Evolutionary conservation across 179 eudicot genomes (phyloP).

Genomic region (Patellifolia procumbens): DNA sequence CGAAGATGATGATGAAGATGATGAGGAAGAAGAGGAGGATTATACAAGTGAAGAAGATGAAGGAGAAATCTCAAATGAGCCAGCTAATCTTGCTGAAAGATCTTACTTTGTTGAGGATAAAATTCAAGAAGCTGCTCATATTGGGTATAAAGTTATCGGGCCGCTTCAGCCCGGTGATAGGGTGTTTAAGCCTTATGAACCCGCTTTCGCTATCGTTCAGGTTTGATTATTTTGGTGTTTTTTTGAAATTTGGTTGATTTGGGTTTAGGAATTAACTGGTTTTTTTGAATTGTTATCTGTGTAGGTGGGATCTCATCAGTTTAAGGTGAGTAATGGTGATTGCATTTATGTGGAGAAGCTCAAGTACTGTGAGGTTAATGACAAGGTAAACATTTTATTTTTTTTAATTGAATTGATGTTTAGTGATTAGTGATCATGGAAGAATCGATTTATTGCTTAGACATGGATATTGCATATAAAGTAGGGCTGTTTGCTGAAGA

Average conservation of each 20-base stretch:
- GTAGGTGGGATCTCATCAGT: conserved; percentile 96
- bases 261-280: neutral
- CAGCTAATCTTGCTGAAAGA: conserved; percentile 38
- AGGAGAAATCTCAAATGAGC: conserved; percentile 35
- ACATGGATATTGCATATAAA: neutral
- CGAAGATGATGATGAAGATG: conserved; percentile 25
- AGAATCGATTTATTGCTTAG: neutral
- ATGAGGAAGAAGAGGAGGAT: conserved; percentile 27
- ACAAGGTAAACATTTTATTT: conserved; percentile 54
- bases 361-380: conserved; percentile 90
- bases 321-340: conserved; percentile 98
- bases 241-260: neutral
- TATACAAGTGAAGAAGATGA: conserved; percentile 42
- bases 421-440: neutral
- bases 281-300: conserved; percentile 19
- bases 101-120: conserved; percentile 51
- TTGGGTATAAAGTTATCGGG: conserved; percentile 82
- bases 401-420: neutral
- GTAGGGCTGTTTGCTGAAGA: neutral
- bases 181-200: conserved; percentile 62
- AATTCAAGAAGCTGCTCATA: conserved; percentile 59
- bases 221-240: conserved; percentile 31
- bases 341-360: conserved; percentile 71
- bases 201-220: conserved; percentile 87
- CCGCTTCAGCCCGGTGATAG: conserved; percentile 56